phyloP scores from a whole-genome alignment of 371 early-diverging fungal genomes.

The Vittaforma corneae region DNA sequence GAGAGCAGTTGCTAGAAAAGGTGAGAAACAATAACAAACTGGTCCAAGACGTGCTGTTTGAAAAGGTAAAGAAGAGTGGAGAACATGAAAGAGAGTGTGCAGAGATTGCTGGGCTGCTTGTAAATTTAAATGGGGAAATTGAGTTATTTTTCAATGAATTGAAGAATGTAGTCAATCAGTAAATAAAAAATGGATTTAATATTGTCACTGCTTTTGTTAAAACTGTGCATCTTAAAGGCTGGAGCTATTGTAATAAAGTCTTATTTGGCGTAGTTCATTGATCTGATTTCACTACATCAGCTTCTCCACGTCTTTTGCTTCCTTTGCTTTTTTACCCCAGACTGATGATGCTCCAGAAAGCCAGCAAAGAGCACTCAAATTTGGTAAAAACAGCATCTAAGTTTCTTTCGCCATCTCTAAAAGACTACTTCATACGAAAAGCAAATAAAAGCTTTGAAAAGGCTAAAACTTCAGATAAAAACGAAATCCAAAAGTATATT shows the following conservation, averaged over 20 bases:
- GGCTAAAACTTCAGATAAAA: neutral
- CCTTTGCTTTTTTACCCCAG: neutral
- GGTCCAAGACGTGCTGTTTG: slow-evolving; percentile 9
- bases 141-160: neutral
- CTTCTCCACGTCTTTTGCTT: neutral
- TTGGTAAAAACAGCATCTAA: slow-evolving; percentile 11
- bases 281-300: neutral
- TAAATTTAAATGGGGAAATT: slow-evolving; percentile 4
- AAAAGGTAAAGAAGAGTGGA: slow-evolving; percentile 4
- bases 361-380: neutral
- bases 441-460: slow-evolving; percentile 1
- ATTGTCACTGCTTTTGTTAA: neutral
- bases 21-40: slow-evolving; percentile 41
- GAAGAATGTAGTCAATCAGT: neutral
- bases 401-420: slow-evolving; percentile 10
- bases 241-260: neutral
- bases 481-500: neutral
- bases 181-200: neutral
- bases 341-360: slow-evolving; percentile 5
- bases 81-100: slow-evolving; percentile 15
- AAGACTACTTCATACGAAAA: slow-evolving; percentile 3
- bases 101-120: slow-evolving; percentile 1
- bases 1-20: slow-evolving; percentile 14
- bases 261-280: neutral
- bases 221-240: neutral